A percentile compares a stretch with the other conserved stretches of the same genome.
Conservation (phyloP, 2,329 filamentous ascomycete genomes). For the Ophiosphaerella narmari region DNA sequence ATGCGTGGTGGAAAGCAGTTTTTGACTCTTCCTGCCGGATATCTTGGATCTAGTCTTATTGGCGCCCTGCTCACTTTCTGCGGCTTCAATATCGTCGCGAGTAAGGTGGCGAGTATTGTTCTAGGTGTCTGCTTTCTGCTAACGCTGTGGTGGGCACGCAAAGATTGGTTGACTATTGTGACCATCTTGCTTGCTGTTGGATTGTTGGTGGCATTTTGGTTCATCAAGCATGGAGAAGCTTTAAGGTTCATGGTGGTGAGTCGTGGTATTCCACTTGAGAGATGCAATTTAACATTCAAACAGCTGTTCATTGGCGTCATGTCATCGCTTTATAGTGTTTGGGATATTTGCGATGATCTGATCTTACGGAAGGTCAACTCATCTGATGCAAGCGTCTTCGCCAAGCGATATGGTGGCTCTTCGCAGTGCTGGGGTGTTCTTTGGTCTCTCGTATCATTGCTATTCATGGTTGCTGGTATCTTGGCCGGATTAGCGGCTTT, state of each 20-base stretch:
- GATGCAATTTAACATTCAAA: not conserved
- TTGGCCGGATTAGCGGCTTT: slow-evolving; percentile 79
- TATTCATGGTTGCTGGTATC: slow-evolving; percentile 74
- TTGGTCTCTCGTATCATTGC: slow-evolving; percentile 73
- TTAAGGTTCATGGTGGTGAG: slow-evolving; percentile 71
- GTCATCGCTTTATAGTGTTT: slow-evolving; percentile 78
- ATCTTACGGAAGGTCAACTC: slow-evolving; percentile 80
- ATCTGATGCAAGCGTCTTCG: slow-evolving; percentile 79
- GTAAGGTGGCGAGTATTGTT: slow-evolving; percentile 76
- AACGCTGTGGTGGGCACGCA: slow-evolving; percentile 81
- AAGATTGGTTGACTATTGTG: slow-evolving; percentile 75
- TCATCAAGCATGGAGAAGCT: slow-evolving; percentile 75
- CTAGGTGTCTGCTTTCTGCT: slow-evolving; percentile 75
- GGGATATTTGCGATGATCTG: slow-evolving; percentile 84
- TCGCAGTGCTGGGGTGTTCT: slow-evolving; percentile 81
- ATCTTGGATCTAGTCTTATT: slow-evolving; percentile 76
- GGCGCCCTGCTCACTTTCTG: slow-evolving; percentile 78
- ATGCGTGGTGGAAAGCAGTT: slow-evolving; percentile 74
- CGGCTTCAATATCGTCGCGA: slow-evolving; percentile 80
- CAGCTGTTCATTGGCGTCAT: slow-evolving; percentile 80
- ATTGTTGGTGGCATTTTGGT: slow-evolving; percentile 75
- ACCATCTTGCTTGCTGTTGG: slow-evolving; percentile 73
- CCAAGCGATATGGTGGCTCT: slow-evolving; percentile 76
- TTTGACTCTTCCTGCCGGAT: slow-evolving; percentile 76
- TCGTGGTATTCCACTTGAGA: slow-evolving; percentile 12